Percentiles rank a stretch among this genome's conserved stretches.
phyloP scores from a whole-genome alignment of 2,329 filamentous ascomycete species.

The Microsporum canis region DNA sequence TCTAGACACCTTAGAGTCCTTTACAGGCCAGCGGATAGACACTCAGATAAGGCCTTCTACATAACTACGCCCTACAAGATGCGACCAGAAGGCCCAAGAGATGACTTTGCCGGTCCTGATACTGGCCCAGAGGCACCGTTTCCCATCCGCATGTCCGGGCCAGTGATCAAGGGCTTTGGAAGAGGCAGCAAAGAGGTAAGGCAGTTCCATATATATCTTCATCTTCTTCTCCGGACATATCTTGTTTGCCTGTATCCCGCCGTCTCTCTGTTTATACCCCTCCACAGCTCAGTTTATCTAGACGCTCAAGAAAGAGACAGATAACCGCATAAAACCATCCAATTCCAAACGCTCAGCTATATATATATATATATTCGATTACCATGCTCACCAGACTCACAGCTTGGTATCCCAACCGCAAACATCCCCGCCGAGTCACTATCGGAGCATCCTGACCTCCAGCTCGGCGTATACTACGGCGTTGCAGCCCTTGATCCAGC shows the following conservation, averaged over 20 bases:
- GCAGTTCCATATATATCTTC: not conserved
- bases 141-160: conserved; percentile 71
- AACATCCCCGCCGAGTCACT: conserved; percentile 65
- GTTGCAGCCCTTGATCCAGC: conserved; percentile 60
- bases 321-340: not conserved
- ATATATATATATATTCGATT: not conserved
- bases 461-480: conserved; percentile 86
- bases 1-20: too few relatives aligned
- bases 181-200: conserved; percentile 79
- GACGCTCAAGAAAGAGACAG: not conserved
- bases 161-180: conserved; percentile 86
- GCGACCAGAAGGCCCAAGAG: conserved; percentile 46
- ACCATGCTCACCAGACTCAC: not conserved
- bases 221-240: not conserved
- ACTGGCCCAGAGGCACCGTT: conserved; percentile 65
- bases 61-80: conserved; percentile 20
- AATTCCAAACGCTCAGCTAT: not conserved
- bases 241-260: not conserved
- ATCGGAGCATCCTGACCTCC: conserved; percentile 47
- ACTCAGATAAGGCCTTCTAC: not conserved
- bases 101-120: conserved; percentile 61
- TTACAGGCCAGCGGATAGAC: too few relatives aligned
- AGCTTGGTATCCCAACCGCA: conserved; percentile 93
- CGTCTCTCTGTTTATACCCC: not conserved
- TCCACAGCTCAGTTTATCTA: not conserved